Evolutionary conservation across 345 rosid species (phyloP).

Genomic region (Eucalyptus cloeziana): DNA sequence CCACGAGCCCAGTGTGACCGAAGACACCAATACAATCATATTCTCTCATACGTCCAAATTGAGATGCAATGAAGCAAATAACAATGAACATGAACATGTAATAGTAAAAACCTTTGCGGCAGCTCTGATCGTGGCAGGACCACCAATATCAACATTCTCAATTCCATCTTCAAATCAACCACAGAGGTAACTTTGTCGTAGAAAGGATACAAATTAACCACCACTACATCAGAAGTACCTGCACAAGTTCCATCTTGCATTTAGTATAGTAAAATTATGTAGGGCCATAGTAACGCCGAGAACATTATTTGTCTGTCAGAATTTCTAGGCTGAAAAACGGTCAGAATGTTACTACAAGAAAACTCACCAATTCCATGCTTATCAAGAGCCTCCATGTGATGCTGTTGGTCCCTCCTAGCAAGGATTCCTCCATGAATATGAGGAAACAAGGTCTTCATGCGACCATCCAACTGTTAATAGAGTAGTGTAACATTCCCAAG

Average conservation of each 20-base stretch:
- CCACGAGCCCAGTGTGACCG: background rate
- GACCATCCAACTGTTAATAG: conserved; percentile 69
- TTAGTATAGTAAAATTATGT: background rate
- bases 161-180: conserved; percentile 81
- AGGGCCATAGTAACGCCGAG: background rate
- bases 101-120: conserved; percentile 61
- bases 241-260: background rate
- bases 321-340: background rate
- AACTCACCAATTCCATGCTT: conserved; percentile 70
- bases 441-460: conserved; percentile 88
- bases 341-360: background rate
- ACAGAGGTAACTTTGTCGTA: conserved; percentile 40
- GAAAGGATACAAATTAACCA: background rate
- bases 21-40: background rate
- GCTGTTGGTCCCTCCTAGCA: conserved; percentile 72
- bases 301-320: background rate
- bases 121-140: conserved; percentile 92
- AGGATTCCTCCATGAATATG: conserved; percentile 81
- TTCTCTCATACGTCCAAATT: background rate
- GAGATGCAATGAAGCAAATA: background rate
- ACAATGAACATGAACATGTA: background rate
- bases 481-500: background rate
- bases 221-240: conserved; percentile 73
- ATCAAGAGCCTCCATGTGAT: conserved; percentile 83
- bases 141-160: conserved; percentile 94